These are phyloP conservation scores for Amylocystis lapponica DNA, from an alignment of 768 basidiomycete species.

Conservation along the genomic window DNA sequence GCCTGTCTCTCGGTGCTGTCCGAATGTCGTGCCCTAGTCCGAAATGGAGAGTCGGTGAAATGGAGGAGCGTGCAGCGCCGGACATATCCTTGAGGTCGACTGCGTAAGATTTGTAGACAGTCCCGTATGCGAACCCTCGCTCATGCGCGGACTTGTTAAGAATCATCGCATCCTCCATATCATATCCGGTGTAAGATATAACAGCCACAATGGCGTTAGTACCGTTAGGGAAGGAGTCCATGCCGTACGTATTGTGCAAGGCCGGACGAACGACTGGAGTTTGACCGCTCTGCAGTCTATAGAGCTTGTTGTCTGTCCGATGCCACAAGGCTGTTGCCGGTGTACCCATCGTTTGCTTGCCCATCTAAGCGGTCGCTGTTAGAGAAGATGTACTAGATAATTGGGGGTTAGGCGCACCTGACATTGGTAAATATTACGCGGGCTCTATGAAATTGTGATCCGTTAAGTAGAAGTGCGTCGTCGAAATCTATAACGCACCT, in stretches of 20 bases:
- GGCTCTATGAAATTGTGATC: constrained; percentile 45
- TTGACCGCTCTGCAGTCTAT: constrained; percentile 92
- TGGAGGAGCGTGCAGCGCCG: constrained; percentile 53
- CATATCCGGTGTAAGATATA: constrained; percentile 99
- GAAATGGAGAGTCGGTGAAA: constrained; percentile 78
- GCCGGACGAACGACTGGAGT: constrained; percentile 90
- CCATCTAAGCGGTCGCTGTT: constrained; percentile 61
- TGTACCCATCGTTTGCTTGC: constrained; percentile 99
- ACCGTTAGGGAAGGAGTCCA: constrained; percentile 98
- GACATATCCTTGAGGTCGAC: constrained; percentile 82
- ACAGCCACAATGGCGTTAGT: constrained; percentile 99
- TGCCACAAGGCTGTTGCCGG: constrained; percentile 88
- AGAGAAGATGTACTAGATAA: not conserved
- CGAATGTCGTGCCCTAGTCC: constrained; percentile 77
- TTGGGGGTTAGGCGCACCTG: constrained; percentile 48
- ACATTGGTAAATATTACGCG: constrained; percentile 90
- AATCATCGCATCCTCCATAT: constrained; percentile 99
- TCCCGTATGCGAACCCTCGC: constrained; percentile 94
- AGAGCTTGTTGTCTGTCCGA: constrained; percentile 97
- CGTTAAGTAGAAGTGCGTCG: not conserved
- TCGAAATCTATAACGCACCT: constrained; percentile 43
- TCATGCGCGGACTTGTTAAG: constrained; percentile 98
- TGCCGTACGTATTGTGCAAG: constrained; percentile 90
- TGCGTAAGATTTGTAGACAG: constrained; percentile 91
- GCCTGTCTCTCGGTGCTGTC: constrained; percentile 39